Conservation (phyloP, 306 rosid species). For the Quercus glauca region DNA sequence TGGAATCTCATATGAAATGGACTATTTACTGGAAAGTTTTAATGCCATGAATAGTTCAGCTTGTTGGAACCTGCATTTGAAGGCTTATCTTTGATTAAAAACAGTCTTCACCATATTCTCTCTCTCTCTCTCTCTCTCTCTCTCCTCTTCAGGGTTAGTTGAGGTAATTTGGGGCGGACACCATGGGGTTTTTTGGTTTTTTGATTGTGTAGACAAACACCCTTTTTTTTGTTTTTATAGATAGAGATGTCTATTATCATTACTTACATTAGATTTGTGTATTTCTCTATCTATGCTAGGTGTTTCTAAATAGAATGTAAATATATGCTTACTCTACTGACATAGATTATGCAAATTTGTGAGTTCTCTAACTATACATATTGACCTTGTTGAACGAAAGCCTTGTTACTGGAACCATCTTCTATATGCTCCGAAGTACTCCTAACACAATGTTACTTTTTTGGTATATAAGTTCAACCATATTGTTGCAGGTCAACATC, state of each 20-base stretch:
- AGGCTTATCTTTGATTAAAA: not conserved
- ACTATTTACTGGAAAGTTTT: not conserved
- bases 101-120: not conserved
- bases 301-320: no score
- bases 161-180: not conserved
- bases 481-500: constrained; percentile 75
- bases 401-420: not conserved
- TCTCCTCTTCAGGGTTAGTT: not conserved
- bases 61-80: not conserved
- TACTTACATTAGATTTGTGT: no score
- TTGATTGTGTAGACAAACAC: not conserved
- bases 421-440: not conserved
- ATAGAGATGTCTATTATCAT: no score
- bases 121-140: not conserved
- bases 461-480: not conserved
- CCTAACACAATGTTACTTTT: not conserved
- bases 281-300: no score
- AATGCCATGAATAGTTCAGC: not conserved
- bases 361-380: not conserved
- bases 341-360: not conserved
- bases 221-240: no score
- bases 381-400: not conserved
- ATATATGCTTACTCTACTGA: not conserved
- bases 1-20: not conserved
- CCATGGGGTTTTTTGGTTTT: not conserved